phyloP scores from a whole-genome alignment of 345 rosid species.

The Populus simonii region DNA sequence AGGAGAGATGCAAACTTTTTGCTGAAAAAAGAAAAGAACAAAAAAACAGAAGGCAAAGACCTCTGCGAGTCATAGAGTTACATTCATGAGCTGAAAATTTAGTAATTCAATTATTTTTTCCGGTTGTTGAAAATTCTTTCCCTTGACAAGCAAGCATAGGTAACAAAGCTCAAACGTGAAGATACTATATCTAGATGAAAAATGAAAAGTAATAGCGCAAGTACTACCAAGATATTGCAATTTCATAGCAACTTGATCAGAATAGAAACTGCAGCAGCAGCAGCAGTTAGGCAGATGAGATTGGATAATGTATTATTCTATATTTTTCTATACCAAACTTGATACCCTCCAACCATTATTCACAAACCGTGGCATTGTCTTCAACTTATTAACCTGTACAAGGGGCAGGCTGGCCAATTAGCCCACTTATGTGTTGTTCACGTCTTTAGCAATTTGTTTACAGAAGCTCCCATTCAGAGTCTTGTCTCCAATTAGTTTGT shows the following conservation, averaged over 20 bases:
- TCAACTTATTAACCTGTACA: constrained; percentile 15
- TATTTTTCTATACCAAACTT: background rate
- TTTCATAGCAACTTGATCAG: background rate
- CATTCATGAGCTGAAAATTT: background rate
- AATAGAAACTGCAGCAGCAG: background rate
- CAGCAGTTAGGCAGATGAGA: background rate
- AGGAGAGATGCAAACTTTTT: background rate
- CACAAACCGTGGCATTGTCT: background rate
- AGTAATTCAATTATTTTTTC: too few species aligned
- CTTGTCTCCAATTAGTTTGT: constrained; percentile 20
- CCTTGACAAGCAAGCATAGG: background rate
- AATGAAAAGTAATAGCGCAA: background rate
- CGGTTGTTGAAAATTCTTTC: background rate
- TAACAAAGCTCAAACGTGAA: background rate
- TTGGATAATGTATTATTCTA: background rate
- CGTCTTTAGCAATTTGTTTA: constrained; percentile 23
- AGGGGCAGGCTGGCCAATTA: background rate
- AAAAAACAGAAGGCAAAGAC: too few species aligned
- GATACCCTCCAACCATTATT: constrained; percentile 8
- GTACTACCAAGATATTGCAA: background rate
- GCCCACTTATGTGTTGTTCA: background rate
- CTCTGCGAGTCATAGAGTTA: background rate
- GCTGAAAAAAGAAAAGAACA: background rate
- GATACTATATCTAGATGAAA: background rate
- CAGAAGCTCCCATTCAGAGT: constrained; percentile 68